These are phyloP conservation scores for Pseudodiploospora longispora DNA, from an alignment of 2,329 filamentous ascomycete genomes.

Conservation along the genomic window DNA sequence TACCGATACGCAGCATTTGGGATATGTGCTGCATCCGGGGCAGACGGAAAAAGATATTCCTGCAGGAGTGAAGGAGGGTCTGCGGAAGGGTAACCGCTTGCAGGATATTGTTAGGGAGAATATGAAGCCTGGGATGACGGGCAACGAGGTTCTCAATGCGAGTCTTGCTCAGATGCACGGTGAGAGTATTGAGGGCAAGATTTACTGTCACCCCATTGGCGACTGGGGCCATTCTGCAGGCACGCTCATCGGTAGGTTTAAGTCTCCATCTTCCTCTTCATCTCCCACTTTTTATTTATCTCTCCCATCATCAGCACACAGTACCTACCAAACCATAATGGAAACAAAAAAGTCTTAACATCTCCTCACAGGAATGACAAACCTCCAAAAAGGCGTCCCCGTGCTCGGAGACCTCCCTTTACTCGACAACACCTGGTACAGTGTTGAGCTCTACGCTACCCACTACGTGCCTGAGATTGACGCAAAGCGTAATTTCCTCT, in stretches of 20 bases:
- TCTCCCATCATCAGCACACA: too few species aligned
- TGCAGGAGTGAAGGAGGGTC: conserved; percentile 30
- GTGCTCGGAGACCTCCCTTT: conserved; percentile 38
- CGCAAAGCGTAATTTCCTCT: conserved; percentile 35
- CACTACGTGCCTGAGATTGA: conserved; percentile 38
- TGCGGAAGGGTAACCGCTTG: conserved; percentile 37
- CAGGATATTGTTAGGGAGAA: conserved; percentile 39
- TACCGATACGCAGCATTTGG: conserved; percentile 41
- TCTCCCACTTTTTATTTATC: too few species aligned
- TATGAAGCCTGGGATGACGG: conserved; percentile 35
- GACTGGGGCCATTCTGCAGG: conserved; percentile 44
- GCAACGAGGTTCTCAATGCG: conserved; percentile 35
- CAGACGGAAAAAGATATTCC: conserved; percentile 35
- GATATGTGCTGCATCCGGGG: conserved; percentile 37
- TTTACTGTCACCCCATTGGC: conserved; percentile 42
- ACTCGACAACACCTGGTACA: conserved; percentile 39
- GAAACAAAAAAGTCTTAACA: too few species aligned
- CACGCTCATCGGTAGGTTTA: conserved; percentile 33
- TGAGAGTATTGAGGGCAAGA: conserved; percentile 37
- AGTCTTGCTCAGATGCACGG: conserved; percentile 30
- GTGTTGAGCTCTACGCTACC: conserved; percentile 40
- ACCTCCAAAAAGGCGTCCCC: conserved; percentile 39
- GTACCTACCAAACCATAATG: too few species aligned
- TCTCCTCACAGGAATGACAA: conserved; percentile 35
- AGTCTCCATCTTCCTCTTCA: too few species aligned